Percentiles rank a stretch among this genome's conserved stretches.
Evolutionary conservation across 2,329 filamentous ascomycete genomes (phyloP).

Genomic region (Botrytis byssoidea): DNA sequence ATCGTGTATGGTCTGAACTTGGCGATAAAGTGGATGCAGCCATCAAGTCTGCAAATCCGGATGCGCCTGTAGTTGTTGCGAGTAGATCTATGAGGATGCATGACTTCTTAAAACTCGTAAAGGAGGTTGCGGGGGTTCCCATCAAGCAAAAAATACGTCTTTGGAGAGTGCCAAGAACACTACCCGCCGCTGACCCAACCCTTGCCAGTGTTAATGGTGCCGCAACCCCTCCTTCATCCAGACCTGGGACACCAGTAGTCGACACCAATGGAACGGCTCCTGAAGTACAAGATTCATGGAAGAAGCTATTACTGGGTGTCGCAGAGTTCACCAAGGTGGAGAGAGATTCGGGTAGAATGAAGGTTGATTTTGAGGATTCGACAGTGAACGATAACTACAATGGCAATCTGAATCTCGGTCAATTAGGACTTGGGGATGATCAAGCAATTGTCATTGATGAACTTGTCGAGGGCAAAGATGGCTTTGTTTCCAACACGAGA

Average conservation of each 20-base stretch:
- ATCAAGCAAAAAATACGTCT: constrained; percentile 71
- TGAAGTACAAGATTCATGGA: constrained; percentile 43
- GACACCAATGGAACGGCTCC: constrained; percentile 21
- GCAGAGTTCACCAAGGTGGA: constrained; percentile 61
- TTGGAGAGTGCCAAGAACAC: constrained; percentile 35
- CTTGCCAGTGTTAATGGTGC: constrained; percentile 44
- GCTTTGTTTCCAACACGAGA: constrained; percentile 54
- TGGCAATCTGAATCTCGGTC: constrained; percentile 63
- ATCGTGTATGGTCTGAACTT: constrained; percentile 68
- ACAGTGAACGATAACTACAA: constrained; percentile 77
- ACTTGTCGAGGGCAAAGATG: constrained; percentile 57
- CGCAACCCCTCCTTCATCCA: constrained; percentile 42
- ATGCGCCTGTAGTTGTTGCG: constrained; percentile 65
- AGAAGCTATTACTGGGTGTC: constrained; percentile 48
- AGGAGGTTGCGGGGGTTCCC: constrained; percentile 66
- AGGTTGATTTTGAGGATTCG: constrained; percentile 62
- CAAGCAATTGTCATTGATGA: constrained; percentile 85
- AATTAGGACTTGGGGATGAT: constrained; percentile 67
- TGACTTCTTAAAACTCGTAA: constrained; percentile 73
- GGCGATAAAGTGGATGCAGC: constrained; percentile 58
- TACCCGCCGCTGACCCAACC: constrained; percentile 33
- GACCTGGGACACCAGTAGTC: constrained; percentile 34
- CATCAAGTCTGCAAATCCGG: constrained; percentile 59
- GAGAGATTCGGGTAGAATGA: constrained; percentile 49
- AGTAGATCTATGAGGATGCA: constrained; percentile 70